phyloP scores from a whole-genome alignment of 129 eudicot species.

The Helianthus annuus region HanXRQr2.0-SUNRISE NC_035433.2:84784861-84785360 shows the following conservation, averaged over 20 bases:
- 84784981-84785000: neutral
- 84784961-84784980: neutral
- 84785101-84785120: conserved; percentile 37
- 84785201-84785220: conserved; percentile 34
- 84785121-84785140: conserved; percentile 40
- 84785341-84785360: conserved; percentile 23
- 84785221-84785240: conserved; percentile 33
- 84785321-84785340: neutral
- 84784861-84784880: conserved; percentile 42
- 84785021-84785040: conserved; percentile 29
- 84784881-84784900: conserved; percentile 23
- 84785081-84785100: conserved; percentile 35
- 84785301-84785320: too few species aligned
- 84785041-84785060: conserved; percentile 37
- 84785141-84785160: conserved; percentile 47
- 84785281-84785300: too few species aligned
- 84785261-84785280: conserved; percentile 13
- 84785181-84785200: conserved; percentile 23
- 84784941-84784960: neutral
- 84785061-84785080: conserved; percentile 30
- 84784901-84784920: conserved; percentile 27
- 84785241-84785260: conserved; percentile 21
- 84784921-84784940: conserved; percentile 36
- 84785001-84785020: conserved; percentile 18
- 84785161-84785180: conserved; percentile 64